Percentiles rank a stretch among this genome's conserved stretches.
Conservation (phyloP, 306 rosid species). For the Delonix regia region DNA sequence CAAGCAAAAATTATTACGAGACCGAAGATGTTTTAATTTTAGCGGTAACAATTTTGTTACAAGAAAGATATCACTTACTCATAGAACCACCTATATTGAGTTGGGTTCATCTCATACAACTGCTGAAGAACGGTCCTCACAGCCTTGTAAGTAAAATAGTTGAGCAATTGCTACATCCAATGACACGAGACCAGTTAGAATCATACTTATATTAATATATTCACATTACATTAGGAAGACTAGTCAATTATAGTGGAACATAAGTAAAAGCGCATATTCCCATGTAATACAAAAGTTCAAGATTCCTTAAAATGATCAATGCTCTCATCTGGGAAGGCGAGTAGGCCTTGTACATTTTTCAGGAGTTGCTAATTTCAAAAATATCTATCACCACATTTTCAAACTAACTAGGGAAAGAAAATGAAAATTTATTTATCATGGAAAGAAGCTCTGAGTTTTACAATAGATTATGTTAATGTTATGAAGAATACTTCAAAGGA, state of each 20-base stretch:
- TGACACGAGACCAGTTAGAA: conserved; percentile 39
- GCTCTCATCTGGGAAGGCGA: conserved; percentile 2
- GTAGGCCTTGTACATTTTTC: conserved; percentile 4
- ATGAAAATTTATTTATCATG: too few relatives aligned
- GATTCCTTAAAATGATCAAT: conserved; percentile 11
- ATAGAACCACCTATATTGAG: conserved; percentile 84
- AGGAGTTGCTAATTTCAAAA: conserved; percentile 5
- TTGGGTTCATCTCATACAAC: conserved; percentile 95
- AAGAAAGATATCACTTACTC: conserved; percentile 61
- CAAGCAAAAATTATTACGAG: background rate
- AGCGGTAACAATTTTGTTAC: conserved; percentile 4
- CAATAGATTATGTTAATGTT: background rate
- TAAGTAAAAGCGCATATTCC: background rate
- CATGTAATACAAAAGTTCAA: background rate
- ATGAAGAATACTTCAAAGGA: background rate
- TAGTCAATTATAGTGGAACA: background rate
- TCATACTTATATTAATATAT: background rate
- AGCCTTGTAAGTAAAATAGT: conserved; percentile 92
- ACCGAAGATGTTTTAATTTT: background rate
- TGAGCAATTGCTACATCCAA: conserved; percentile 83
- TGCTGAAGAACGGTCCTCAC: conserved; percentile 93
- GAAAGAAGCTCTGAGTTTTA: background rate
- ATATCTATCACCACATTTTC: background rate
- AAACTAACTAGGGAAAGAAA: background rate
- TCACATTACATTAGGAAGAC: background rate